Base-by-base conservation (phyloP, 805 yeast genomes). In the Candida loeiensis region DNA sequence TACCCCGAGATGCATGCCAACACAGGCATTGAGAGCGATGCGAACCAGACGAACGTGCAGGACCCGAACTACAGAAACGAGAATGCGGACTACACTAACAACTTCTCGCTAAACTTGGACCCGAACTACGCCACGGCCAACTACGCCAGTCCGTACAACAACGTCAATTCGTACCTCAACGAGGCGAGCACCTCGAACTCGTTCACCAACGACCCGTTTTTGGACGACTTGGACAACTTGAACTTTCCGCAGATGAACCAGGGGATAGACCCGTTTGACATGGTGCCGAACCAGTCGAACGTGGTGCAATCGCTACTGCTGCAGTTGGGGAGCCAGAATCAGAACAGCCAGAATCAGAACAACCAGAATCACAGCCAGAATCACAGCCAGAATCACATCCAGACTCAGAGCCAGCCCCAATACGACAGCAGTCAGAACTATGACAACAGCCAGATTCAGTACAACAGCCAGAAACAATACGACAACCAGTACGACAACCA, bases 161-260 rank as follows among this genome's bases (percentile, higher is more conserved):
- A 36, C 28, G 26, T 21, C 4, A 18, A 17, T 24, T 19, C 33
- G 19, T 15, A 27, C 26, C 9, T 26, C 13, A 22, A 15, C 19
- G 27, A 22, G 13, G 21, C 17, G n/a, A 37, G 40, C 29, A 9
- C 28, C 9, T 25, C 28, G 29, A 36, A 34, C 34, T 54, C 56
- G 4, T 48, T 47, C 27, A 47, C 48, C 5, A 56, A 54, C 39
- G 67, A 63, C 31, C 64, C 64, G 11, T 58, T 59, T 36, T 49
- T 64, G 40, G 67, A 63, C 26, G 63, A 56, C 32, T 51, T 58
- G 38, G 64, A 58, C 24, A 39, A 53, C 16, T 43, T 50, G 24
- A 47, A 37, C 31, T 49, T 47, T 34, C 48, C 49, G 4, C 46
- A 39, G 15, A 25, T 36, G 24, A 37, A 35, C 37, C 39, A 29